phyloP scores from a whole-genome alignment of 495 filamentous ascomycete species.

The Neurospora hispaniola region DNA sequence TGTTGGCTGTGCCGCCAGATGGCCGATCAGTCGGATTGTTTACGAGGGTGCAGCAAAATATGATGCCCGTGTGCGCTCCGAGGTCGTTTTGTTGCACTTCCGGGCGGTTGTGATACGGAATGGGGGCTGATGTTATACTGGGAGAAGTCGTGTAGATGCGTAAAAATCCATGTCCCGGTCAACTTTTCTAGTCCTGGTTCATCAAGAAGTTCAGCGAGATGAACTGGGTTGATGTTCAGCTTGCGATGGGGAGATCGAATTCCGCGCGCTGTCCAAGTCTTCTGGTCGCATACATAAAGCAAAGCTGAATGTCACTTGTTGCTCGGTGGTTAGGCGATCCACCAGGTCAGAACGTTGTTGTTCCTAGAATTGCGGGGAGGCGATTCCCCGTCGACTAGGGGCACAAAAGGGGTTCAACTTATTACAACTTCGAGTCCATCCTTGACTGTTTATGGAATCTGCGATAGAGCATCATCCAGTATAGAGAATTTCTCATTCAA shows the following conservation, averaged over 20 bases:
- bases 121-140: constrained; percentile 19
- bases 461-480: neutral
- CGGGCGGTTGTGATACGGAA: constrained; percentile 10
- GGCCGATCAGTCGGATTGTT: neutral
- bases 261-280: neutral
- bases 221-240: neutral
- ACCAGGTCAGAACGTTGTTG: neutral
- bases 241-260: neutral
- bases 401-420: neutral
- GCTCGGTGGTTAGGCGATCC: neutral
- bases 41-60: neutral
- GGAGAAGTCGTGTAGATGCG: constrained; percentile 1
- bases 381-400: neutral
- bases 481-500: neutral
- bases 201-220: neutral
- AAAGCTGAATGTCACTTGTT: neutral
- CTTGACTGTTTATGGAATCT: neutral
- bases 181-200: neutral
- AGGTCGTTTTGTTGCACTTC: neutral
- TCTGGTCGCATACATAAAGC: no score
- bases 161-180: neutral
- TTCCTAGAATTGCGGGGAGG: neutral
- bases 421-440: neutral
- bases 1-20: neutral
- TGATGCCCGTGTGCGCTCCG: neutral